These are phyloP conservation scores for Neurospora sp. DNA, from an alignment of 495 filamentous ascomycete genomes.

Conservation along the genomic window DNA sequence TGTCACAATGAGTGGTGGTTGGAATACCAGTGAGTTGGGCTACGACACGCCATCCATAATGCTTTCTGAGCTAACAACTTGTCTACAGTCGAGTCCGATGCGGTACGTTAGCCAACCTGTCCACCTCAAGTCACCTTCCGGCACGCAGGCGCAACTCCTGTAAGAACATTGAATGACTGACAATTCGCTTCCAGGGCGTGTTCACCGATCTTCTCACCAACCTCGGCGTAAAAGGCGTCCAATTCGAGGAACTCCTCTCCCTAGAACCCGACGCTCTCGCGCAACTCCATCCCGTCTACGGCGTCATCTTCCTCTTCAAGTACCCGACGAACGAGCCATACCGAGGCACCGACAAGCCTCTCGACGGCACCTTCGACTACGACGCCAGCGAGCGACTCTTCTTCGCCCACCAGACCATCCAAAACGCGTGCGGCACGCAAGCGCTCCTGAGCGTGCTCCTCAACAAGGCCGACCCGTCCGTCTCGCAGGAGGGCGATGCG, in stretches of 20 bases:
- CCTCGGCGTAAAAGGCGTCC: constrained; percentile 83
- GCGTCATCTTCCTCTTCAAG: constrained; percentile 99
- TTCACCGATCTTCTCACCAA: constrained; percentile 94
- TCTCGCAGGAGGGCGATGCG: constrained; percentile 3
- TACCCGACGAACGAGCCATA: constrained; percentile 69
- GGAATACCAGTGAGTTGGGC: constrained; percentile 43
- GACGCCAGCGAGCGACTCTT: constrained; percentile 67
- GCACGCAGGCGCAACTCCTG: neutral
- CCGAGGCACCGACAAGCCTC: constrained; percentile 45
- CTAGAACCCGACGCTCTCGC: constrained; percentile 75
- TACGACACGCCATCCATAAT: neutral
- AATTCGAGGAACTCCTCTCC: constrained; percentile 93
- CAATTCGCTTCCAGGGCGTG: constrained; percentile 56
- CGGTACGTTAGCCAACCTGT: constrained; percentile 44
- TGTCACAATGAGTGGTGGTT: constrained; percentile 45
- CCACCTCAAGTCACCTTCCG: neutral
- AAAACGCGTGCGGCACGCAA: constrained; percentile 98
- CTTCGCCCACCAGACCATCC: constrained; percentile 96
- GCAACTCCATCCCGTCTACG: constrained; percentile 76
- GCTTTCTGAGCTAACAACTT: constrained; percentile 25
- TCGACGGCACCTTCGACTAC: constrained; percentile 73
- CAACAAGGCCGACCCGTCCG: constrained; percentile 52
- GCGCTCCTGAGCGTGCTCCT: constrained; percentile 86
- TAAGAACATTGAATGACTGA: neutral
- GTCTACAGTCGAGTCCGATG: constrained; percentile 80